Base-by-base conservation (phyloP, 2,329 filamentous ascomycete genomes). In the Pseudogymnoascus sp. region DNA sequence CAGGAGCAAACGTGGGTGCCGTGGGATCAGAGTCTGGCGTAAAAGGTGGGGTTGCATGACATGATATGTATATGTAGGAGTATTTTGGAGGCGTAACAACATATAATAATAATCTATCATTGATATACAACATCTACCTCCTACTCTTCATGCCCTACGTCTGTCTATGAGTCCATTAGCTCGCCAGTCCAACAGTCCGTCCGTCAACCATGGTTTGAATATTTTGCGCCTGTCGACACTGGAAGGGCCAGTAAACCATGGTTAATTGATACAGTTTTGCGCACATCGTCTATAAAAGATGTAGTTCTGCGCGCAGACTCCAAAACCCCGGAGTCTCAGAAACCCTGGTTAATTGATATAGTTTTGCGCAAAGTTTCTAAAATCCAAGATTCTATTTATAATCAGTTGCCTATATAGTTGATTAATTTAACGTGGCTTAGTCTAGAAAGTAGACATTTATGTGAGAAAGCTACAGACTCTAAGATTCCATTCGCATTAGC, bases 1-100 rank as follows among this genome's bases (percentile, higher is more conserved):
- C 24, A 38, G 37, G 22, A 41, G 5, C 62, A 63, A 59, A 61
- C 33, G 1, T 63, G 53, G 53, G 53, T 63, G 19, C 35, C 59
- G 7, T 60, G 59, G 59, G 59, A 60, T n/a, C 14, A 60, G 33
- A 41, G 59, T 38, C 28, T 60, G 35, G 12, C n/a, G n/a, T 56
- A 56, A 35, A 56, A 56, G 12, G 26, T n/a, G 10, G 12, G 28
- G 28, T 7, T 56, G 22, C 3, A 56, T 33, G 3, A 16, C 50
- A 8, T 16, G 10, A 33, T 19, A 35, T 35, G 16, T 56, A 28
- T 33, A 35, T 50, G 24, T 50, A 50, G 6, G 24, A 56, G 10
- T 33, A 56, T 56, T 33, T 6, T n/a, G 6, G 10, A 1, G 10
- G 22, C n/a, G 10, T 3, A 56, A 56, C 28, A 56, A 33, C 4